Evolutionary conservation across 176 grass and related monocot species (phyloP).

Genomic region (Puya raimondii): DNA sequence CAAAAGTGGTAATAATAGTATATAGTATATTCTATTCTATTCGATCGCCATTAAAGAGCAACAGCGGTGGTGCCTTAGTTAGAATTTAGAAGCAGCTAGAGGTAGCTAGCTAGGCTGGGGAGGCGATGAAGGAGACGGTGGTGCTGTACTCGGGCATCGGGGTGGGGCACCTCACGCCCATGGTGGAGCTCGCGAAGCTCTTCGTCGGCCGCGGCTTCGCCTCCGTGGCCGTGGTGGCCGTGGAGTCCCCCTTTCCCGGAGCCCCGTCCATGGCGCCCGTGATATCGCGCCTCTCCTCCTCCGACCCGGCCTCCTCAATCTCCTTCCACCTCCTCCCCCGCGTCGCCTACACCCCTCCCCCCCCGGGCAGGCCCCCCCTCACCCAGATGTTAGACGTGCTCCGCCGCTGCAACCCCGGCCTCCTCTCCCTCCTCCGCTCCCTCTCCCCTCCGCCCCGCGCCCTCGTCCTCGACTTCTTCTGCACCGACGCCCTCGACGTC

Average conservation of each 20-base stretch:
- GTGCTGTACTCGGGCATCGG: slow-evolving; percentile 27
- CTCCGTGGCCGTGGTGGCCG: slow-evolving; percentile 28
- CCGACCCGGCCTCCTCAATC: slow-evolving; percentile 17
- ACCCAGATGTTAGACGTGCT: slow-evolving; percentile 15
- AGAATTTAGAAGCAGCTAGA: too few relatives aligned
- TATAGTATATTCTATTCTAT: too few relatives aligned
- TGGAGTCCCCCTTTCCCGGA: neutral
- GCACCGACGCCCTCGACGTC: slow-evolving; percentile 21
- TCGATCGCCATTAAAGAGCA: too few relatives aligned
- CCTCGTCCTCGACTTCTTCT: slow-evolving; percentile 46
- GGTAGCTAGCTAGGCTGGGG: too few relatives aligned
- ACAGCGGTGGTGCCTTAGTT: too few relatives aligned
- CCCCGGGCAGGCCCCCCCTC: neutral
- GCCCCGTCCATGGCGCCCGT: neutral
- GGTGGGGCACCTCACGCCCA: slow-evolving; percentile 33
- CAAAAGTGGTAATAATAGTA: too few relatives aligned
- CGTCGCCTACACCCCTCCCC: neutral
- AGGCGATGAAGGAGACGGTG: slow-evolving; percentile 16
- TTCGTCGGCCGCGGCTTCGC: slow-evolving; percentile 22
- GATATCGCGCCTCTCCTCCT: slow-evolving; percentile 7
- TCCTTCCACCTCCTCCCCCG: slow-evolving; percentile 17
- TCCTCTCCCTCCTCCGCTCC: slow-evolving; percentile 29
- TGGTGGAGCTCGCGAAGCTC: slow-evolving; percentile 35
- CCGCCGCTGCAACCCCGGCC: slow-evolving; percentile 7
- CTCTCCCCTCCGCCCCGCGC: slow-evolving; percentile 11